These are phyloP conservation scores for Aspergillus kassunensis DNA, from an alignment of 495 filamentous ascomycete genomes.

Conservation along the genomic window DNA sequence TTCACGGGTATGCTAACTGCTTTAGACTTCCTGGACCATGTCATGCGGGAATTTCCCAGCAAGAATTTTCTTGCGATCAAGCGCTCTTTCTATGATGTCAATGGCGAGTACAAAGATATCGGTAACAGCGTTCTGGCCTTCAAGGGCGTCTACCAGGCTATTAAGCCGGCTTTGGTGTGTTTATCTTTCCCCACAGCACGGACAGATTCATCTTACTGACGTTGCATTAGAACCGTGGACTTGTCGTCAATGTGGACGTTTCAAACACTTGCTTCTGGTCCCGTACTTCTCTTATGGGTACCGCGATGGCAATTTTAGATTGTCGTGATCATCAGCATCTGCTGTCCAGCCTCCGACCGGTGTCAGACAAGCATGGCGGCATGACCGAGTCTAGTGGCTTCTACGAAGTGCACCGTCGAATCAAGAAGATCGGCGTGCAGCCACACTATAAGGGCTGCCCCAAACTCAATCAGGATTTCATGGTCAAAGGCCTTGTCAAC, in stretches of 20 bases:
- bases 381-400: constrained; percentile 20
- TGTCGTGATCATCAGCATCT: constrained; percentile 22
- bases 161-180: constrained; percentile 61
- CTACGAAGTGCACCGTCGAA: constrained; percentile 35
- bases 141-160: constrained; percentile 80
- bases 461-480: constrained; percentile 49
- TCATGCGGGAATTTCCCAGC: constrained; percentile 71
- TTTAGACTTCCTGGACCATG: constrained; percentile 78
- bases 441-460: constrained; percentile 56
- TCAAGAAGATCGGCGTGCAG: constrained; percentile 63
- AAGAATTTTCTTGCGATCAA: constrained; percentile 62
- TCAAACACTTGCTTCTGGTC: constrained; percentile 41
- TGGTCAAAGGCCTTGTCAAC: constrained; percentile 57
- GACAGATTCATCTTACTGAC: constrained; percentile 11
- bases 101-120: constrained; percentile 36
- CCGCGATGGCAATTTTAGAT: constrained; percentile 24
- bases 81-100: constrained; percentile 65
- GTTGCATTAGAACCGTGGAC: constrained; percentile 39
- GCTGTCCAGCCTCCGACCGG: constrained; percentile 16
- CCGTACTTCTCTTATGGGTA: constrained; percentile 29
- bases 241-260: constrained; percentile 76
- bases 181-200: not conserved
- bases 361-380: constrained; percentile 20
- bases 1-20: constrained; percentile 16
- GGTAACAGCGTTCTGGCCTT: constrained; percentile 66